Percentiles rank a stretch among this genome's conserved stretches.
Evolutionary conservation across 768 basidiomycete species (phyloP).

Genomic region (Suillus sp.): DNA sequence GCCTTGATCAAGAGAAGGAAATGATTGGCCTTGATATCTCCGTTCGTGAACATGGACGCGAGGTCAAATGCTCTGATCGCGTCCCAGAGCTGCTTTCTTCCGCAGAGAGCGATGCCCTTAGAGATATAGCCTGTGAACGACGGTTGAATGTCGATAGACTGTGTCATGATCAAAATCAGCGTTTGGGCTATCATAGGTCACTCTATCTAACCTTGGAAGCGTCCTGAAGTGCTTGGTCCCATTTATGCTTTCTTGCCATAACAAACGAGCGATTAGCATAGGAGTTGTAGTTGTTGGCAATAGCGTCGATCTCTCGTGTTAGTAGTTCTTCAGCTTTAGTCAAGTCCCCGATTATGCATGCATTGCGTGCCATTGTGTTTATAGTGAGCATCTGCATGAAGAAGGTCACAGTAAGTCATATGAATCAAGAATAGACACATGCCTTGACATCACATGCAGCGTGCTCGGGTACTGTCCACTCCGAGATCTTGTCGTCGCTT

Average conservation of each 20-base stretch:
- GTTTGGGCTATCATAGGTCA: background rate
- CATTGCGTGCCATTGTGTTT: background rate
- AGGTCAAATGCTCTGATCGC: constrained; percentile 2
- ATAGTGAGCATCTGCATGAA: background rate
- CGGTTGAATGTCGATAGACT: background rate
- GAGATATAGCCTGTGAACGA: background rate
- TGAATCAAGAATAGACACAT: background rate
- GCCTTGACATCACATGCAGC: background rate
- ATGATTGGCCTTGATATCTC: background rate
- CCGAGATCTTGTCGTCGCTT: background rate
- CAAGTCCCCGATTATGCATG: background rate
- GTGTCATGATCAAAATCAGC: background rate
- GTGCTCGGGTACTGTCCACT: background rate
- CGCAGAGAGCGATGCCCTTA: background rate
- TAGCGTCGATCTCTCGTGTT: background rate
- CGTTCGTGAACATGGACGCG: background rate
- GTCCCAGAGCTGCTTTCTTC: background rate
- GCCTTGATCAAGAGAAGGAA: constrained; percentile 2
- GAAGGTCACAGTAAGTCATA: background rate
- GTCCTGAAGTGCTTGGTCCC: background rate
- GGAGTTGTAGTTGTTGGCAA: background rate
- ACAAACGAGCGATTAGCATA: constrained; percentile 5
- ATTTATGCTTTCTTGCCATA: background rate
- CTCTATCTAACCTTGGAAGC: background rate
- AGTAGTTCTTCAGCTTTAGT: background rate